Evolutionary conservation across 2,329 filamentous ascomycete species (phyloP), one percentile per base, ranked within the genome.

Genomic region (Aspergillus fijiensis): DNA sequence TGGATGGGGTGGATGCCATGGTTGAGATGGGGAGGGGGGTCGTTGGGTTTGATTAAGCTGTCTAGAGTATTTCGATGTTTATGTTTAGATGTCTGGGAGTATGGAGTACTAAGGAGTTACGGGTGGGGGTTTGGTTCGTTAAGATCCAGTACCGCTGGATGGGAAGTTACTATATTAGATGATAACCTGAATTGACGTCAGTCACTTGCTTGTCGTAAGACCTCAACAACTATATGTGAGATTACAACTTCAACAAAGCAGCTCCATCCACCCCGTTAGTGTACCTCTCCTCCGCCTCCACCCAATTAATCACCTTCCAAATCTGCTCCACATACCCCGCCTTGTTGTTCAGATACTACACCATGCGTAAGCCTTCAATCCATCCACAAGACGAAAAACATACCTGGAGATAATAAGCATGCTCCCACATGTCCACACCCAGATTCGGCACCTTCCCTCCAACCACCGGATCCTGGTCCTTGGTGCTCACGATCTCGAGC

Each of bases 301-400:
- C 89, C 93, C 93, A 96, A 85, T 96, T 96, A 74, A 96, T 82
- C 39, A 96, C 91, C 72, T 95, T 90, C 92, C 92, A 96, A 73
- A 96, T 89, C 48, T 90, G 90, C 67, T 86, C 85, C 74, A 96
- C 95, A 82, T 96, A 96, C 79, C 94, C 91, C 45, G 89, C 92
- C 85, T 96, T 96, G 75, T 92, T 87, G 82, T 96, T 96, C 83
- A 96, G 84, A 79, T 96, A 96, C 82, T 96, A 52, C 3, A 57
- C 1, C 0, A 1, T 19, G n/a, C 11, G 51, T 53, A 23, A 57
- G 45, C 27, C 42, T 14, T 9, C 7, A 21, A 42, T 14, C 51
- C 49, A 27, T 21, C 16, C 16, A 3, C 21, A 56, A 29, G 5
- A 53, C n/a, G 4, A 3, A 31, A 23, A 14, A 60, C 79, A 65